Evolutionary conservation across 306 rosid species (phyloP).

Genomic region (Rubus idaeus): DNA sequence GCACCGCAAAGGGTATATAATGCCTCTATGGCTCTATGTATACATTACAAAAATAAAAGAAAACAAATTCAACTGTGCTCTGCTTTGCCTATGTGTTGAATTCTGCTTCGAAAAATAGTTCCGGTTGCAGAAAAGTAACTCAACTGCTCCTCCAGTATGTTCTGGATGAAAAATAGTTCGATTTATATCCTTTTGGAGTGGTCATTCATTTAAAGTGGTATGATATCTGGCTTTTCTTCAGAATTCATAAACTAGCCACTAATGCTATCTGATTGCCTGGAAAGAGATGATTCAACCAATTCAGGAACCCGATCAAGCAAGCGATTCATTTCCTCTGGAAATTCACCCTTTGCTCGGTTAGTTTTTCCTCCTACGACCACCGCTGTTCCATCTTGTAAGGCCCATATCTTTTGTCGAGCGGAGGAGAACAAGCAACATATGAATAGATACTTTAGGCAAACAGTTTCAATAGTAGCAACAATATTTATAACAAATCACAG

Average conservation of each 20-base stretch:
- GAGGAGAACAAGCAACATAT: conserved; percentile 16
- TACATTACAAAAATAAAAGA: conserved; percentile 12
- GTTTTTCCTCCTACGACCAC: conserved; percentile 85
- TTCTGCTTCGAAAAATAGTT: background rate
- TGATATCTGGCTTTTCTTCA: background rate
- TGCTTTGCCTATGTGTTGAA: background rate
- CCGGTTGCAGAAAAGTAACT: background rate
- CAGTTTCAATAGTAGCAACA: conserved; percentile 8
- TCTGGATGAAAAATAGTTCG: background rate
- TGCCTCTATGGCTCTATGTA: background rate
- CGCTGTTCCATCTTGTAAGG: conserved; percentile 84
- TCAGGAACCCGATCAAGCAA: conserved; percentile 82
- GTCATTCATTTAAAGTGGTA: background rate
- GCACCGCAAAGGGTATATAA: background rate
- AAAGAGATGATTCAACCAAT: conserved; percentile 54
- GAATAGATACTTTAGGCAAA: background rate
- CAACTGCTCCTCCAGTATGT: background rate
- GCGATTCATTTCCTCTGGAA: conserved; percentile 78
- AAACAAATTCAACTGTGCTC: conserved; percentile 3
- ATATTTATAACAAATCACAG: background rate
- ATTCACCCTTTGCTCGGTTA: conserved; percentile 81
- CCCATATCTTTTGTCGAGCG: conserved; percentile 76
- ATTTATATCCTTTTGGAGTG: background rate
- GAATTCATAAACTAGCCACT: conserved; percentile 40
- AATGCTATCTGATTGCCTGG: conserved; percentile 36